These are phyloP conservation scores for Clitopilus hobsonii DNA, from an alignment of 768 basidiomycete genomes.

Conservation along the genomic window DNA sequence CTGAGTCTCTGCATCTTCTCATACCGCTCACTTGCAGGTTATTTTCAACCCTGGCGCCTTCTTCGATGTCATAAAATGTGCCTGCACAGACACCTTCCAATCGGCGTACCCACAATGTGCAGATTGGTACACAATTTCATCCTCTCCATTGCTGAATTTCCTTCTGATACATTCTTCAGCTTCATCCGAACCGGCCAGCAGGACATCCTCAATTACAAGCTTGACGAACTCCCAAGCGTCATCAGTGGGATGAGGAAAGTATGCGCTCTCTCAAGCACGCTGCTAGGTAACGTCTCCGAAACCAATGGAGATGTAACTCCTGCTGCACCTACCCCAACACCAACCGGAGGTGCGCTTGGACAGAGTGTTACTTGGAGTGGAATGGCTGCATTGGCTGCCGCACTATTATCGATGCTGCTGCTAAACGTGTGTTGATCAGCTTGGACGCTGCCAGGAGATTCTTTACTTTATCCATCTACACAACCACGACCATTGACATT, in stretches of 20 bases:
- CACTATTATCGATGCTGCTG: not conserved
- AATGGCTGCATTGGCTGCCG: not conserved
- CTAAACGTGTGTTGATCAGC: not conserved
- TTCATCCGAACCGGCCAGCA: conserved; percentile 58
- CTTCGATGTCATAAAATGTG: conserved; percentile 58
- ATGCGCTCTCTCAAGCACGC: conserved; percentile 45
- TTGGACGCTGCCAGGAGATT: not conserved
- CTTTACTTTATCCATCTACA: not conserved
- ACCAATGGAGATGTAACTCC: conserved; percentile 35
- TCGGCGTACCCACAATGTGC: conserved; percentile 58
- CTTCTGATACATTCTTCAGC: conserved; percentile 22
- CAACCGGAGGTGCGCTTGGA: conserved; percentile 17
- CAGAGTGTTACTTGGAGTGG: conserved; percentile 1
- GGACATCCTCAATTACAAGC: conserved; percentile 34
- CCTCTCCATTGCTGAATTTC: not conserved
- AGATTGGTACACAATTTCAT: conserved; percentile 44
- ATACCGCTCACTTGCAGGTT: conserved; percentile 31
- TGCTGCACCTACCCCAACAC: conserved; percentile 14
- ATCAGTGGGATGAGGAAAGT: conserved; percentile 46
- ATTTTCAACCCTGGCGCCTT: conserved; percentile 63
- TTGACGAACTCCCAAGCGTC: conserved; percentile 40
- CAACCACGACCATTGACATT: not conserved
- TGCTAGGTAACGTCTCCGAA: conserved; percentile 48
- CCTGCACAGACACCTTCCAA: conserved; percentile 47
- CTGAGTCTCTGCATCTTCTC: not conserved